Evolutionary conservation across 2,329 filamentous ascomycete genomes (phyloP).

Genomic region (Bisporella sp.): DNA sequence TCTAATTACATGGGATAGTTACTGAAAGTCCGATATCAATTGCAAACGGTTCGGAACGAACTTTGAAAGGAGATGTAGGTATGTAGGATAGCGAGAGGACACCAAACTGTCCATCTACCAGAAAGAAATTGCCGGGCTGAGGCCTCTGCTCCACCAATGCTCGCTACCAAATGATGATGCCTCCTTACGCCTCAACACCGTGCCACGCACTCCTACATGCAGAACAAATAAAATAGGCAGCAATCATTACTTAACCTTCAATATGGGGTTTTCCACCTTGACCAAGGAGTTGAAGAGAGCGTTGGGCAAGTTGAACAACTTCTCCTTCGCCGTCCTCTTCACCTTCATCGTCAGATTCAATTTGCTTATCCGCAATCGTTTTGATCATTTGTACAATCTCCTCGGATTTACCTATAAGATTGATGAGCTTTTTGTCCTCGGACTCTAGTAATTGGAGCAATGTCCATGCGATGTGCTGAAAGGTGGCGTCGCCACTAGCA

Average conservation of each 20-base stretch:
- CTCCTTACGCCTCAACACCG: constrained; percentile 27
- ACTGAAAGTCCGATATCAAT: constrained; percentile 18
- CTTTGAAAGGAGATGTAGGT: constrained; percentile 16
- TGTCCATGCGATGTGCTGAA: constrained; percentile 99
- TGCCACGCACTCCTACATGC: constrained; percentile 25
- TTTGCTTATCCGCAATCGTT: constrained; percentile 79
- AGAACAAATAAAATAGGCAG: constrained; percentile 20
- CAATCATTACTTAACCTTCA: constrained; percentile 52
- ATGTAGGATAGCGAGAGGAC: constrained; percentile 12
- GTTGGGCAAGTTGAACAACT: constrained; percentile 82
- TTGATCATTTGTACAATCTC: constrained; percentile 91
- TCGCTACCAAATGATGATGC: constrained; percentile 26
- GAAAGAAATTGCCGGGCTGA: constrained; percentile 15
- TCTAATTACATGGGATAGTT: constrained; percentile 30
- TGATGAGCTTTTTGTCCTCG: constrained; percentile 83
- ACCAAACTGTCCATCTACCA: constrained; percentile 10
- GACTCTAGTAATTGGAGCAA: constrained; percentile 92
- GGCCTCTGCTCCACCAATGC: constrained; percentile 25
- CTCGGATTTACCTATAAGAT: constrained; percentile 80
- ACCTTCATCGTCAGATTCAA: constrained; percentile 80
- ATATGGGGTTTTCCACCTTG: constrained; percentile 74
- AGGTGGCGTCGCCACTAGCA: constrained; percentile 89
- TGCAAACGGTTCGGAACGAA: constrained; percentile 22
- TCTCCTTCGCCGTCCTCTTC: constrained; percentile 90
- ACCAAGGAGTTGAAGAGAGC: constrained; percentile 80